phyloP scores from a whole-genome alignment of 1,284 basidiomycete species.

The Cerrena zonata region DNA sequence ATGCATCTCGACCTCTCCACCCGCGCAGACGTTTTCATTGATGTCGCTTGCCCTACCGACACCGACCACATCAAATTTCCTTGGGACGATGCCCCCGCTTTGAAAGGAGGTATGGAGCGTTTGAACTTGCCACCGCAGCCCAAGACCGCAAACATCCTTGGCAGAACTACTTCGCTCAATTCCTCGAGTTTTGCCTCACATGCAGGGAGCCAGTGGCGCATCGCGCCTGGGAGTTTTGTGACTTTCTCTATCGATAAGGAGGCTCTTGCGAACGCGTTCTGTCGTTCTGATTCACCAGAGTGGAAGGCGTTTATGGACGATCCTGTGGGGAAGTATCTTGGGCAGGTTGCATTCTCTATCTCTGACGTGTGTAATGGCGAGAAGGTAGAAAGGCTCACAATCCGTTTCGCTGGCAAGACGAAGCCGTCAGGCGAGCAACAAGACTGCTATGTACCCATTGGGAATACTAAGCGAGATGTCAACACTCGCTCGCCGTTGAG shows the following conservation, averaged over 20 bases:
- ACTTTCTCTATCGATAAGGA: slow-evolving; percentile 18
- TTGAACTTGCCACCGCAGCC: not conserved
- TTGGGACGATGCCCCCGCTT: too few species aligned
- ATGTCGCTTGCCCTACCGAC: not conserved
- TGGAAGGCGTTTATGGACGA: slow-evolving; percentile 9
- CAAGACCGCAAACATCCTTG: not conserved
- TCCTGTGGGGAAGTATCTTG: slow-evolving; percentile 17
- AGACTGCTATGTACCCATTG: too few species aligned
- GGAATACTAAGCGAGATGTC: too few species aligned
- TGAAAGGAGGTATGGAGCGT: too few species aligned
- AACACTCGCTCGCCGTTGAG: slow-evolving; percentile 15
- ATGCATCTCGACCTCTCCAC: not conserved
- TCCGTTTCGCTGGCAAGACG: slow-evolving; percentile 11
- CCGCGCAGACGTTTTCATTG: not conserved
- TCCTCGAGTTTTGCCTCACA: not conserved
- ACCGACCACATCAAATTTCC: not conserved
- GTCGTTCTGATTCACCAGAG: slow-evolving; percentile 3
- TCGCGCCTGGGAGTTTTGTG: slow-evolving; percentile 18
- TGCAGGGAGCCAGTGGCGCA: not conserved
- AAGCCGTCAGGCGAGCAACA: too few species aligned
- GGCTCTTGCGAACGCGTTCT: slow-evolving; percentile 4
- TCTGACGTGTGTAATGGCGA: slow-evolving; percentile 5
- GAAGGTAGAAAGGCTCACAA: slow-evolving; percentile 15
- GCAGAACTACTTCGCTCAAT: not conserved
- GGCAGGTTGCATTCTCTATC: slow-evolving; percentile 18